These are phyloP conservation scores for Raffaelea deltoideospora DNA, from an alignment of 2,329 filamentous ascomycete genomes.

Conservation along the genomic window DNA sequence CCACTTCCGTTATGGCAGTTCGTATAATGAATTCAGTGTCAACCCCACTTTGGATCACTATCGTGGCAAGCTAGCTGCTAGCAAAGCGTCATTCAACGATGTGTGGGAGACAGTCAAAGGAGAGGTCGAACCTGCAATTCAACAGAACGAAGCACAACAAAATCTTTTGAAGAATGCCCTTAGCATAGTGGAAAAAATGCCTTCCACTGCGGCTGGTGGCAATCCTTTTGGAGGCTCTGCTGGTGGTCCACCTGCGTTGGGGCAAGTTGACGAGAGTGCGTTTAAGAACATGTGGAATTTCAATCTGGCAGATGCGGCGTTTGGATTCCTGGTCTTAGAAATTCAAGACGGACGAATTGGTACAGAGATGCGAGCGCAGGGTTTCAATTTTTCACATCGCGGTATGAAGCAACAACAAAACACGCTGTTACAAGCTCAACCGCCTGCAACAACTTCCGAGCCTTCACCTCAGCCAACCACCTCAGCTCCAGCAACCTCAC, in stretches of 20 bases:
- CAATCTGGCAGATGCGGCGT: constrained; percentile 92
- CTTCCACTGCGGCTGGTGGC: constrained; percentile 80
- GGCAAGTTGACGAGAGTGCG: constrained; percentile 91
- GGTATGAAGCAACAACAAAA: constrained; percentile 58
- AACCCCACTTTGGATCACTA: constrained; percentile 98
- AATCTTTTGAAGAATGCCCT: constrained; percentile 82
- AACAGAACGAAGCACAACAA: constrained; percentile 86
- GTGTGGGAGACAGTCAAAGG: constrained; percentile 98
- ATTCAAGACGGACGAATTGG: constrained; percentile 92
- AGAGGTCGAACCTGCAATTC: constrained; percentile 88
- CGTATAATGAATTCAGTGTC: constrained; percentile 98
- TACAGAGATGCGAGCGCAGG: constrained; percentile 96
- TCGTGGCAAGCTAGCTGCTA: constrained; percentile 92
- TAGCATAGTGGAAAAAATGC: constrained; percentile 96
- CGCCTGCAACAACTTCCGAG: constrained; percentile 20
- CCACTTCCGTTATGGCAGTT: constrained; percentile 97
- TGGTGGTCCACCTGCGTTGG: constrained; percentile 54
- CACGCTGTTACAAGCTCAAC: constrained; percentile 17
- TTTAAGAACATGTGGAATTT: constrained; percentile 99
- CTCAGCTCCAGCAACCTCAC: constrained; percentile 10
- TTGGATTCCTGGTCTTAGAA: constrained; percentile 89
- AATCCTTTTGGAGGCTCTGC: constrained; percentile 90
- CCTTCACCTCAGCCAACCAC: constrained; percentile 11
- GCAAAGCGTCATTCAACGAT: constrained; percentile 96
- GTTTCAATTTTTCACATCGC: constrained; percentile 97